Conservation (phyloP, 2,329 filamentous ascomycete genomes). For the Fusarium circinatum region DNA sequence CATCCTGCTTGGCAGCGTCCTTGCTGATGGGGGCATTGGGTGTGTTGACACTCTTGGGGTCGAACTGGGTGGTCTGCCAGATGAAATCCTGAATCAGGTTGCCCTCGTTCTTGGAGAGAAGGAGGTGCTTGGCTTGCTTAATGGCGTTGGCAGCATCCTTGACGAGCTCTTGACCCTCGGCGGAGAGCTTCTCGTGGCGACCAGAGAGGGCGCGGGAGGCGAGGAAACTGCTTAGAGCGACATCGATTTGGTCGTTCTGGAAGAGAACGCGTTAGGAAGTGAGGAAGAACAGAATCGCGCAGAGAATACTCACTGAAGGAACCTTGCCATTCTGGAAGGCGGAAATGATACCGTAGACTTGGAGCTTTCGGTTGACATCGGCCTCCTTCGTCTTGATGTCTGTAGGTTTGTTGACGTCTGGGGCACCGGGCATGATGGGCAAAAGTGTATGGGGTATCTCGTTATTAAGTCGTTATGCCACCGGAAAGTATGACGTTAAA, state of each 20-base stretch:
- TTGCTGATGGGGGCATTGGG: constrained; percentile 78
- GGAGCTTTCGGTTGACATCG: constrained; percentile 92
- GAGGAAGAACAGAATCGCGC: background rate
- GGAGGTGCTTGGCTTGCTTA: constrained; percentile 82
- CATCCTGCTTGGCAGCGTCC: constrained; percentile 82
- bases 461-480: constrained; percentile 28
- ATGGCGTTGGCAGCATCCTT: constrained; percentile 82
- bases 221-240: constrained; percentile 90
- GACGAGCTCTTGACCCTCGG: constrained; percentile 83
- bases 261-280: constrained; percentile 7
- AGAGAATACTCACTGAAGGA: constrained; percentile 74
- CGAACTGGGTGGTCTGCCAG: constrained; percentile 87
- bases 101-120: constrained; percentile 94
- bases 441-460: constrained; percentile 22
- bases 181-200: constrained; percentile 81
- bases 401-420: constrained; percentile 76
- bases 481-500: constrained; percentile 5
- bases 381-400: constrained; percentile 81
- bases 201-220: constrained; percentile 73
- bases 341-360: constrained; percentile 88
- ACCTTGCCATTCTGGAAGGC: constrained; percentile 92
- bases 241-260: constrained; percentile 94
- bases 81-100: constrained; percentile 97
- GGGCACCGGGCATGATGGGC: constrained; percentile 50
- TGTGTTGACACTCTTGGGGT: constrained; percentile 67